Conservation (phyloP, 1,284 basidiomycete genomes). For the Omphalotus olearius region DNA sequence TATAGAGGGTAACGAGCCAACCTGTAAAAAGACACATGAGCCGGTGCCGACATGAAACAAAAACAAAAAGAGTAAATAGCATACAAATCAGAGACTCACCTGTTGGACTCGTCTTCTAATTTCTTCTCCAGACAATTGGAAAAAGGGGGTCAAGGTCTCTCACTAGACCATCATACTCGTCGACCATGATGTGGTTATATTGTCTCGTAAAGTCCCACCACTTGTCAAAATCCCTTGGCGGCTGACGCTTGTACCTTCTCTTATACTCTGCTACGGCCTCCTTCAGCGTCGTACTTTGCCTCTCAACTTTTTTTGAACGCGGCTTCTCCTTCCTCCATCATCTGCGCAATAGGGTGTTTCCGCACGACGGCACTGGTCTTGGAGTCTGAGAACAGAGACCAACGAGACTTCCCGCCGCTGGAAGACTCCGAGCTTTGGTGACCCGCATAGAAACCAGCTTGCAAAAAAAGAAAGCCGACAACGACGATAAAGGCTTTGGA, state of each 20-base stretch:
- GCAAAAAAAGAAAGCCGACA: too few relatives aligned
- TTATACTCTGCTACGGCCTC: conserved; percentile 80
- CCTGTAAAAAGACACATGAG: conserved; percentile 34
- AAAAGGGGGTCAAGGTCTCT: conserved; percentile 82
- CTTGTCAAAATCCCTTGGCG: conserved; percentile 84
- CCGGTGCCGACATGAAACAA: too few relatives aligned
- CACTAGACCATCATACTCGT: conserved; percentile 87
- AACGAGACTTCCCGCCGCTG: too few relatives aligned
- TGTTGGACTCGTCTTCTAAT: conserved; percentile 68
- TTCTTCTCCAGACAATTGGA: conserved; percentile 68
- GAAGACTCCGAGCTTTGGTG: too few relatives aligned
- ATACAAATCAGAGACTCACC: conserved; percentile 30
- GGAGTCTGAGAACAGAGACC: too few relatives aligned
- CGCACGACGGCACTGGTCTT: too few relatives aligned
- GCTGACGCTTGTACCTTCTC: conserved; percentile 70
- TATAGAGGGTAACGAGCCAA: conserved; percentile 78
- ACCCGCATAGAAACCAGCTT: too few relatives aligned
- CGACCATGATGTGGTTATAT: conserved; percentile 75
- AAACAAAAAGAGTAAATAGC: conserved; percentile 7
- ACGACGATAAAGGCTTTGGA: too few relatives aligned
- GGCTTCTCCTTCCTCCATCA: conserved; percentile 78
- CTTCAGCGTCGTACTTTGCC: conserved; percentile 73
- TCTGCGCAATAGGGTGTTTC: conserved; percentile 72
- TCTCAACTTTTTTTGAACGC: conserved; percentile 61
- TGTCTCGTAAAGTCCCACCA: conserved; percentile 85